Evolutionary conservation across 441 rosid genomes (phyloP).

Genomic region (Gossypium gossypioides): DNA sequence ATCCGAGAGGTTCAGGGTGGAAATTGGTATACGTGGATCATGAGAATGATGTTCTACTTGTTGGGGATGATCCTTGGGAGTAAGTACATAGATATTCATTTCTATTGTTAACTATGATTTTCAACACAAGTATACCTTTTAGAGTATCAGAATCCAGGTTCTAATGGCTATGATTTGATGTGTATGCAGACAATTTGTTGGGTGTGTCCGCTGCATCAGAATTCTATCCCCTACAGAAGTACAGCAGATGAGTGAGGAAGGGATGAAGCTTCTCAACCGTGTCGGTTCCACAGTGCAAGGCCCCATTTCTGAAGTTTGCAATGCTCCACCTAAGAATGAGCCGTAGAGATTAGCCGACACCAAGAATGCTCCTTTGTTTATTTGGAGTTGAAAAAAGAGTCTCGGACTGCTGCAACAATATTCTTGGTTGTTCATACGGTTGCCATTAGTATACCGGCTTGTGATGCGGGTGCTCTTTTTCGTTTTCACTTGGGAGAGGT

Average conservation of each 20-base stretch:
- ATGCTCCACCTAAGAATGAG: background rate
- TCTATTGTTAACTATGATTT: too few relatives aligned
- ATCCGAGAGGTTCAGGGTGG: conserved; percentile 80
- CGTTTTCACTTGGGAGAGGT: background rate
- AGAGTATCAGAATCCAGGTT: background rate
- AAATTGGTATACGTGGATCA: conserved; percentile 90
- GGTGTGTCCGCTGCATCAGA: conserved; percentile 93
- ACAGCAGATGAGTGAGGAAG: conserved; percentile 96
- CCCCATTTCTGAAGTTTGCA: conserved; percentile 24
- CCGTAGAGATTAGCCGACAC: background rate
- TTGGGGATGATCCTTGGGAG: conserved; percentile 99
- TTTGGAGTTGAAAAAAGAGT: background rate
- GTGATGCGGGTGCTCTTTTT: background rate
- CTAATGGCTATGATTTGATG: conserved; percentile 4
- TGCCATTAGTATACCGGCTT: background rate
- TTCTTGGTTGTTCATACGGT: background rate
- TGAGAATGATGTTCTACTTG: conserved; percentile 86
- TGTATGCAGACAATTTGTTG: conserved; percentile 69
- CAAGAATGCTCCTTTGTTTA: background rate
- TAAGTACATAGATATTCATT: conserved; percentile 27
- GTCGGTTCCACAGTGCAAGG: conserved; percentile 42
- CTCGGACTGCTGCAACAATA: background rate
- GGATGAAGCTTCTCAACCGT: conserved; percentile 81
- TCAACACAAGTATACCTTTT: background rate
- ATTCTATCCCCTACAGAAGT: conserved; percentile 91